phyloP scores from a whole-genome alignment of 2,329 filamentous ascomycete genomes.

The Ophiostoma tasmaniense region DNA sequence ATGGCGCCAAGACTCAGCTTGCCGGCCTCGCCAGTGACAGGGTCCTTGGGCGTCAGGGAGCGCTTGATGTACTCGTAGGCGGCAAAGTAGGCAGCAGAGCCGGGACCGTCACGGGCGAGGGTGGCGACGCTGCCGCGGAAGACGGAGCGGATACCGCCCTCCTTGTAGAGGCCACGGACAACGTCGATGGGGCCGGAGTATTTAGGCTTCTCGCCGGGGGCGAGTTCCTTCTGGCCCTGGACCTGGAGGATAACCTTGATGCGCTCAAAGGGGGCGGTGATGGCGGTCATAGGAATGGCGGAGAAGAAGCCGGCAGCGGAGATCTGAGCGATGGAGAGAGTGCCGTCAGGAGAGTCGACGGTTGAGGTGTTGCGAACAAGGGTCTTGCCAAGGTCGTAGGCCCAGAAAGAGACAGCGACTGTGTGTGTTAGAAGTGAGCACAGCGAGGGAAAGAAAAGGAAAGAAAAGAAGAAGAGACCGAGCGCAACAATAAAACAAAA shows the following conservation, averaged over 20 bases:
- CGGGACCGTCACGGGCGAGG: conserved; percentile 85
- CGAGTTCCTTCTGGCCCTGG: conserved; percentile 79
- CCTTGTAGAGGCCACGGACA: conserved; percentile 82
- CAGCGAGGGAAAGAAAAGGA: background rate
- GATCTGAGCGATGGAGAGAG: conserved; percentile 76
- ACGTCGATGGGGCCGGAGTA: conserved; percentile 85
- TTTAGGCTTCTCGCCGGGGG: conserved; percentile 83
- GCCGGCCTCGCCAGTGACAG: conserved; percentile 55
- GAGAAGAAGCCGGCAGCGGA: conserved; percentile 94
- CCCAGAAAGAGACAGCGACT: conserved; percentile 70
- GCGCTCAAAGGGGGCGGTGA: conserved; percentile 98
- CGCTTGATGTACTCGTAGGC: conserved; percentile 96
- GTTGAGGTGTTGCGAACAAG: conserved; percentile 64
- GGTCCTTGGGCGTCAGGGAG: conserved; percentile 72
- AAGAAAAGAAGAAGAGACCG: background rate
- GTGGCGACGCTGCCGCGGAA: conserved; percentile 90
- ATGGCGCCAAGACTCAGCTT: conserved; percentile 75
- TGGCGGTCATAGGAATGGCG: conserved; percentile 92
- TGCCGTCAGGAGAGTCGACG: conserved; percentile 57
- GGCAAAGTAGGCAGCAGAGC: conserved; percentile 91
- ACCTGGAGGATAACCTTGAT: conserved; percentile 98
- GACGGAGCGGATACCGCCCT: conserved; percentile 82
- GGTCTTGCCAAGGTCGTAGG: conserved; percentile 90
- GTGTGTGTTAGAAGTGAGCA: background rate
- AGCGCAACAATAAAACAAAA: background rate